These are phyloP conservation scores for Teratosphaeria nubilosa DNA, from an alignment of 2,329 filamentous ascomycete genomes.

Conservation along the genomic window DNA sequence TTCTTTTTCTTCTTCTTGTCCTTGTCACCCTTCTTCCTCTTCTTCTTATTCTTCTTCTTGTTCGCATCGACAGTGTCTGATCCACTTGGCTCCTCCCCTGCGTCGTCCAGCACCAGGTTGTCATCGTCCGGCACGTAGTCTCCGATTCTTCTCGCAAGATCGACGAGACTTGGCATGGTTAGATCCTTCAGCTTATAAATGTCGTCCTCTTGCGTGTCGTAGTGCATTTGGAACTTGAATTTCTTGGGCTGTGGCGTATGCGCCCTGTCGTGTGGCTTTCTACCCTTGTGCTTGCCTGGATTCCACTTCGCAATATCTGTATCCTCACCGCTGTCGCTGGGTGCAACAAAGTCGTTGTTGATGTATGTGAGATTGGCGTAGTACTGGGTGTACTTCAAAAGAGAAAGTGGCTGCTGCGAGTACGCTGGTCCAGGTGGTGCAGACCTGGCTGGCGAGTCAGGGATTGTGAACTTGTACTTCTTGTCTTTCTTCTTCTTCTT, in stretches of 20 bases:
- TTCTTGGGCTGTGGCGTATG: slow-evolving; percentile 48
- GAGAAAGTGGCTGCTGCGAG: slow-evolving; percentile 68
- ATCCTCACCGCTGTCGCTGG: slow-evolving; percentile 15
- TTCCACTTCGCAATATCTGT: slow-evolving; percentile 43
- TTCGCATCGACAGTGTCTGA: neutral
- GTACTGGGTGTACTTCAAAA: slow-evolving; percentile 78
- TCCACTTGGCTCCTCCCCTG: slow-evolving; percentile 20
- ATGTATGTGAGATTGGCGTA: slow-evolving; percentile 87
- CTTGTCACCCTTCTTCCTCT: slow-evolving; percentile 25
- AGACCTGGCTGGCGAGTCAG: slow-evolving; percentile 60
- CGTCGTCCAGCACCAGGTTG: slow-evolving; percentile 7
- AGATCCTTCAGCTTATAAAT: slow-evolving; percentile 69
- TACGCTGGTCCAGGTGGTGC: slow-evolving; percentile 81
- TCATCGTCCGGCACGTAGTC: slow-evolving; percentile 31
- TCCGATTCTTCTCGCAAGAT: slow-evolving; percentile 71
- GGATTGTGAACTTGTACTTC: slow-evolving; percentile 44
- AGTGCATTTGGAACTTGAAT: slow-evolving; percentile 74
- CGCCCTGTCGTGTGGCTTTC: slow-evolving; percentile 40
- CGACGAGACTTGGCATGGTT: slow-evolving; percentile 71
- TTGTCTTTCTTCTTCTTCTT: slow-evolving; percentile 42
- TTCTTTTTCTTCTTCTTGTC: slow-evolving; percentile 34
- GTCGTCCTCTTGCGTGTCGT: slow-evolving; percentile 69
- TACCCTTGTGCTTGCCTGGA: slow-evolving; percentile 52
- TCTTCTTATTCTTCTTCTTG: slow-evolving; percentile 21
- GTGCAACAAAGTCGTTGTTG: slow-evolving; percentile 56